Evolutionary conservation across 164 flowering plant genomes (phyloP).

Genomic region (Malania oleifera): DNA sequence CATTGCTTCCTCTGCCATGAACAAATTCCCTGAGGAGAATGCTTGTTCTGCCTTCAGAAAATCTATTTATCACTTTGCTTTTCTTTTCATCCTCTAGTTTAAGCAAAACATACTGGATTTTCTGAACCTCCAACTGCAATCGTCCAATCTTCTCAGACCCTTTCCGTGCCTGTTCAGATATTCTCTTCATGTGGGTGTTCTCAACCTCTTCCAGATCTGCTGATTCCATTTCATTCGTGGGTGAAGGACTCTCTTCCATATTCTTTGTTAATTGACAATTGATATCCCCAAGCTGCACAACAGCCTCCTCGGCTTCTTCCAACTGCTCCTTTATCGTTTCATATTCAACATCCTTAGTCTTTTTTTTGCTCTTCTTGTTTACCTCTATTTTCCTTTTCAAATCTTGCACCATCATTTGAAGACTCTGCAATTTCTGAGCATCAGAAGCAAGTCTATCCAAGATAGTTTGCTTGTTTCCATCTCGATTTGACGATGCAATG

Average conservation of each 20-base stretch:
- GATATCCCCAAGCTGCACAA: constrained; percentile 26
- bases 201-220: constrained; percentile 28
- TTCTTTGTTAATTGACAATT: constrained; percentile 33
- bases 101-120: constrained; percentile 51
- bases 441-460: constrained; percentile 56
- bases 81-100: constrained; percentile 58
- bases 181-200: constrained; percentile 25
- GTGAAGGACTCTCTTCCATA: constrained; percentile 23
- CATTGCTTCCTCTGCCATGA: constrained; percentile 28
- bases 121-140: constrained; percentile 76
- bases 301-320: constrained; percentile 47
- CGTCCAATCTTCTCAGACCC: constrained; percentile 80
- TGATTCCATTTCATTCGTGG: constrained; percentile 12
- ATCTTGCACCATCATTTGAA: constrained; percentile 37
- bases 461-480: constrained; percentile 26
- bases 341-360: constrained; percentile 26
- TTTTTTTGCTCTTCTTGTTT: constrained; percentile 27
- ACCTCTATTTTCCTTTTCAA: constrained; percentile 36
- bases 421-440: constrained; percentile 36
- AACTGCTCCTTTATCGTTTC: constrained; percentile 36
- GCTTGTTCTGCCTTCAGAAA: constrained; percentile 32
- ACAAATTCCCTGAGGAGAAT: constrained; percentile 59
- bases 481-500: constrained; percentile 16
- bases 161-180: constrained; percentile 53
- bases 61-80: constrained; percentile 27